Base-by-base conservation (phyloP, 1,284 basidiomycete genomes). In the Austropuccinia psidii region DNA sequence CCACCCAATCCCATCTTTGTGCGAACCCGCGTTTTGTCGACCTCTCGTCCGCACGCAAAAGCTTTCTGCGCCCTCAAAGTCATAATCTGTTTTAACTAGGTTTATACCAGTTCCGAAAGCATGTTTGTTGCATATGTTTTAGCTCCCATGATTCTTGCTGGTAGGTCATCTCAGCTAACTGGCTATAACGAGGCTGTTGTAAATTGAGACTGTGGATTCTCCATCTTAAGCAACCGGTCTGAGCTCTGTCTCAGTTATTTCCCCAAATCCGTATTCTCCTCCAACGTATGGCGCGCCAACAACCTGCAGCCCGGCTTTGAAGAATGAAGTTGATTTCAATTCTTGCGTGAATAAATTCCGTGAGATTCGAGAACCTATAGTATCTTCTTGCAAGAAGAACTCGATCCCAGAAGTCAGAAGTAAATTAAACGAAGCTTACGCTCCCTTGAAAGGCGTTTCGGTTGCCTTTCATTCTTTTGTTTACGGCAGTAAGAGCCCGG, bases 301-400 rank as follows among this genome's bases (percentile, higher is more conserved):
- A 54, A 54, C 9, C 55, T 58, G 41, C 33, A 57, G 31, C 9
- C 55, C 55, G n/a, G 29, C 33, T n/a, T 35, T 35, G 7, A 37
- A 58, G n/a, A 60, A 24, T 41, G 43, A 31, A 6, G 43, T 64
- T n/a, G 60, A 64, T 29, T 64, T 64, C 60, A 47, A 41, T 29
- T 31, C 37, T 43, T 47, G 39, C 43, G 35, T n/a, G 29, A 45
- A 64, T 9, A 64, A 64, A 43, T 13, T 64, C 43, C 29, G 27
- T 31, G 41, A 64, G 35, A 45, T 64, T 43, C 39, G 43, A 47
- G 60, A 47, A 45, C 60, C 60, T 7, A 19, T 64, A 21, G 60
- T 31, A 39, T 45, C 41, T 4, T 64, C 60, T 33, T 64, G 60
- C 60, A 24, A 64, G 43, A 64, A 45, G 31, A 39, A 64, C 15